Percentiles rank a stretch among this genome's conserved stretches.
Conservation (phyloP, 495 filamentous ascomycete species). For the Aspergillus nanangensis region DNA sequence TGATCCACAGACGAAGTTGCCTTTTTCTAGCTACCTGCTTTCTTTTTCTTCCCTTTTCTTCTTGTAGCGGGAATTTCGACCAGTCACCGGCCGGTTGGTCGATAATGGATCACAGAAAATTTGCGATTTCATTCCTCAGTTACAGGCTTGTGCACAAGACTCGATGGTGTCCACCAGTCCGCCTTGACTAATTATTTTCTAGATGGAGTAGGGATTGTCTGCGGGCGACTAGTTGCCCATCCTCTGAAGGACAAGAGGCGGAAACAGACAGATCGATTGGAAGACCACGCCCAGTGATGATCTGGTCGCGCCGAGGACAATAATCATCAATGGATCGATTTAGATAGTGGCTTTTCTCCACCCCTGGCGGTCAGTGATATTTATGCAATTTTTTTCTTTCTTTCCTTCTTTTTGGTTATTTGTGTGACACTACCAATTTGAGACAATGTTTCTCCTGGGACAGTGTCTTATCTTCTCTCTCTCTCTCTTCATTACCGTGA, state of each 20-base stretch:
- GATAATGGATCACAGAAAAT: too few relatives aligned
- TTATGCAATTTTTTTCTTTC: not conserved
- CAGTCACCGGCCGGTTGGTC: not conserved
- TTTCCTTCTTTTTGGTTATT: not conserved
- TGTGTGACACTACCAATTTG: not conserved
- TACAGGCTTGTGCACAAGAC: too few relatives aligned
- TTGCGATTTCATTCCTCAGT: too few relatives aligned
- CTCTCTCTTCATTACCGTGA: too few relatives aligned
- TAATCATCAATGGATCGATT: not conserved
- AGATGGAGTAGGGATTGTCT: constrained; percentile 4
- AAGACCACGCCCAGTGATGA: too few relatives aligned
- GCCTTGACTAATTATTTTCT: not conserved
- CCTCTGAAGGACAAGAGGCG: not conserved
- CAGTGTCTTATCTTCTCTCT: not conserved
- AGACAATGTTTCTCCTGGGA: too few relatives aligned
- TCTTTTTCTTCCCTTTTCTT: not conserved
- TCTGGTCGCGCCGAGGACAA: not conserved
- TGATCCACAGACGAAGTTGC: not conserved
- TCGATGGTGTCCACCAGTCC: not conserved
- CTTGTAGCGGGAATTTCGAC: not conserved
- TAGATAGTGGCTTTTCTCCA: not conserved
- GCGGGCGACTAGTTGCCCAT: not conserved
- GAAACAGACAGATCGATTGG: constrained; percentile 5
- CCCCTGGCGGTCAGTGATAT: too few relatives aligned
- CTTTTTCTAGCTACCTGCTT: too few relatives aligned